Conservation (phyloP, 2,329 filamentous ascomycete genomes). For the Colletotrichum chlorophyti region DNA sequence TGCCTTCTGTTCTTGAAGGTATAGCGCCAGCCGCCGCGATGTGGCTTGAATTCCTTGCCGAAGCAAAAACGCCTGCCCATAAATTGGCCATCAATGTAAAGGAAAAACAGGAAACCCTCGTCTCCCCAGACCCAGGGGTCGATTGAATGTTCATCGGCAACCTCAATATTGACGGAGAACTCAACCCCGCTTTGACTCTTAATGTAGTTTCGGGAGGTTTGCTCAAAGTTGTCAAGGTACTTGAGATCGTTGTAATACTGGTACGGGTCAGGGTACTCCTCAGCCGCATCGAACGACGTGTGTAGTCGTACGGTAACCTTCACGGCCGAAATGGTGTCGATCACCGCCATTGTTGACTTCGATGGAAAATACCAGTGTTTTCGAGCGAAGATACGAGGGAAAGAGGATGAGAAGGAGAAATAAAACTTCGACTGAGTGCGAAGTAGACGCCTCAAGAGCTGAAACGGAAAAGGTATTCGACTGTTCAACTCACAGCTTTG, state of each 20-base stretch:
- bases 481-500: too few species aligned
- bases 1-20: conserved; percentile 7
- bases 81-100: conserved; percentile 34
- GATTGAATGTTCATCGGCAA: conserved; percentile 26
- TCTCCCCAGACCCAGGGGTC: conserved; percentile 35
- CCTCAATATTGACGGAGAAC: conserved; percentile 32
- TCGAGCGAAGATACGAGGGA: too few species aligned
- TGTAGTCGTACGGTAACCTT: conserved; percentile 4
- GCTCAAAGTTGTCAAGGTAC: conserved; percentile 13
- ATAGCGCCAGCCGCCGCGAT: conserved; percentile 3
- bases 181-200: conserved; percentile 36
- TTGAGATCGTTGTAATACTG: neutral
- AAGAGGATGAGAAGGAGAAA: too few species aligned
- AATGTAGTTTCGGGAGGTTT: conserved; percentile 35
- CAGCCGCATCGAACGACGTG: neutral
- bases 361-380: too few species aligned
- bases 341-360: conserved; percentile 11
- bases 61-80: conserved; percentile 24
- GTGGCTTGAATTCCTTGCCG: neutral
- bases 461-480: too few species aligned
- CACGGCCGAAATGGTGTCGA: conserved; percentile 11
- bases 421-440: too few species aligned
- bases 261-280: conserved; percentile 13
- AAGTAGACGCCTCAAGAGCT: too few species aligned
- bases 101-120: conserved; percentile 26